Base-by-base conservation (phyloP, 2,329 filamentous ascomycete species). In the Fonsecaea pedrosoi region DNA sequence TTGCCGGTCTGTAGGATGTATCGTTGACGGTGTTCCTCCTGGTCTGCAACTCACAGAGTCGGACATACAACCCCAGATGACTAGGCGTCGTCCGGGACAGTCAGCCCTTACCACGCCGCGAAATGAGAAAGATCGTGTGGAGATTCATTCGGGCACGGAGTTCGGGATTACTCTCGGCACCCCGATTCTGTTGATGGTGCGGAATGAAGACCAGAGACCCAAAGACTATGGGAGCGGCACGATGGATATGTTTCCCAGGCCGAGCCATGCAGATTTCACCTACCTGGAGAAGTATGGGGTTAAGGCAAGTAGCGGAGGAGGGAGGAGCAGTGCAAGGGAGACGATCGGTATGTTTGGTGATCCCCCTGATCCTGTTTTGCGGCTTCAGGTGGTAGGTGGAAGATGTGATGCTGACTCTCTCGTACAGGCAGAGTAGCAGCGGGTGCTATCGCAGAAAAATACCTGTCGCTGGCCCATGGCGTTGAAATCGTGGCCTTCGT, bases 221-320 rank as follows among this genome's bases (percentile, higher is more conserved):
- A 89, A 92, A 77, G 95, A 99, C 83, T 98, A 98, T 80, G 91
- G 91, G 64, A 87, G 88, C 80, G 67, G 64, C 13, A 97, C 94
- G 35, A 97, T 97, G 87, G 92, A 98, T 80, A 82, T 89, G 69
- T 98, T 90, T 85, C 95, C 95, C 4, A 87, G 95, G 60, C 95
- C 94, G 40, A 92, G 89, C 77, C 95, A 98, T 81, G 94, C 95
- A 67, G 94, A 98, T 81, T 97, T 91, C 87, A 98, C 95, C 68
- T 98, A 98, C 82, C 85, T 97, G 68, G 92, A 97, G 79, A 98
- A 98, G 82, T 99, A 99, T 79, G 94, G 94, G 65, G 89, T 96
- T 73, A 96, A 96, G 83, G 93, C 95, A 42, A 92, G 88, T 77
- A 93, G 89, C 69, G 94, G 95, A 66, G 94, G 95, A 73, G 94